These are phyloP conservation scores for Beauveria bassiana DNA, from an alignment of 2,329 filamentous ascomycete species.

Conservation along the genomic window DNA sequence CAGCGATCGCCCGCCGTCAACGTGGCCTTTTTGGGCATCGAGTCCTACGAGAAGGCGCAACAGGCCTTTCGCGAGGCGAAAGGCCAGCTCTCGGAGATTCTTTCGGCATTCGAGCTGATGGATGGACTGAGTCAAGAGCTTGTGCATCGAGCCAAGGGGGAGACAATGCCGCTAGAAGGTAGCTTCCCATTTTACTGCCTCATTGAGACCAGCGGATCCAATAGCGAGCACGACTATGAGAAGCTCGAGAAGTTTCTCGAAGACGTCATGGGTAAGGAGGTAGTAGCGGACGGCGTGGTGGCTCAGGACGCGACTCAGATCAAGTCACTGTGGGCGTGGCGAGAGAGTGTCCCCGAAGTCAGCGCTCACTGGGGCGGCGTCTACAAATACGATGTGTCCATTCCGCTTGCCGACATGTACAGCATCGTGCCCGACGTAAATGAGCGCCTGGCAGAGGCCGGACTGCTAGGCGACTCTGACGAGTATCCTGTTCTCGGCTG, in stretches of 20 bases:
- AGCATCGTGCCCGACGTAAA: constrained; percentile 78
- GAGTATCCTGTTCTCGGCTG: constrained; percentile 77
- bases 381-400: constrained; percentile 98
- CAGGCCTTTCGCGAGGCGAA: constrained; percentile 84
- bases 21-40: constrained; percentile 86
- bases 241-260: constrained; percentile 90
- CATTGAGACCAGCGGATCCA: constrained; percentile 92
- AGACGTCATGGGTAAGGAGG: constrained; percentile 79
- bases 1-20: constrained; percentile 83
- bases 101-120: constrained; percentile 98
- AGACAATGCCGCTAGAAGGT: constrained; percentile 72
- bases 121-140: constrained; percentile 74
- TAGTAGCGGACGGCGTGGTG: constrained; percentile 82
- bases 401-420: constrained; percentile 83
- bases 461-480: constrained; percentile 68
- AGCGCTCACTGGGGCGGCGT: constrained; percentile 86
- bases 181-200: constrained; percentile 93
- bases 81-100: constrained; percentile 81
- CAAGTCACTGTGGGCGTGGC: constrained; percentile 78
- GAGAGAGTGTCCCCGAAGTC: constrained; percentile 86
- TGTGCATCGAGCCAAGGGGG: constrained; percentile 65
- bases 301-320: constrained; percentile 92
- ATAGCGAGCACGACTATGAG: constrained; percentile 83
- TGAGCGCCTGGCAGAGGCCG: constrained; percentile 61
- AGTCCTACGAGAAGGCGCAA: constrained; percentile 85